phyloP scores from a whole-genome alignment of 192 early-diverging fungal genomes.

The Coemansia sp. region DNA sequence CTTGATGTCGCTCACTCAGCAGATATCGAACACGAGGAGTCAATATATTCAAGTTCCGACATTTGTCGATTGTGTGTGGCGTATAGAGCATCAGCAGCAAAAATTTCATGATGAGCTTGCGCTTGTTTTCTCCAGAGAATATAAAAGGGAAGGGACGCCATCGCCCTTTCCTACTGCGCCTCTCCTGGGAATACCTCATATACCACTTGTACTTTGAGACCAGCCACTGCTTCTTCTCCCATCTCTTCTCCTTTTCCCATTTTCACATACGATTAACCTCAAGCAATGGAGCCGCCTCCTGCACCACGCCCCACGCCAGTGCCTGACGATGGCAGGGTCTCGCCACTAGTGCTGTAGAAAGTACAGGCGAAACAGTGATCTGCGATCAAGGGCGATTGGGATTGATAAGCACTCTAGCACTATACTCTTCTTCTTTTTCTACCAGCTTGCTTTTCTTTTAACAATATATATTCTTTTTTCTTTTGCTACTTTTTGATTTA shows the following conservation, averaged over 20 bases:
- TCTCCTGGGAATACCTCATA: not conserved
- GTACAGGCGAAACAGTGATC: not conserved
- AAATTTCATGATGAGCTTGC: not conserved
- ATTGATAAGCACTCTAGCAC: not conserved
- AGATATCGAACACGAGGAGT: not conserved
- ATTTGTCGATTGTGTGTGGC: too few relatives aligned
- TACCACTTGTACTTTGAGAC: not conserved
- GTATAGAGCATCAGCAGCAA: too few relatives aligned
- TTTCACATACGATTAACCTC: conserved; percentile 63
- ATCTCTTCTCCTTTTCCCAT: not conserved
- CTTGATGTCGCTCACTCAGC: not conserved
- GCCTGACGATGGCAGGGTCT: conserved; percentile 21
- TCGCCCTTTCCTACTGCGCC: not conserved
- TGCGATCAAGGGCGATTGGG: not conserved
- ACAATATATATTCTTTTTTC: not conserved
- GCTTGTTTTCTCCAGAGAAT: not conserved
- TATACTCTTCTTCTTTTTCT: not conserved
- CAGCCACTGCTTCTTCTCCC: not conserved
- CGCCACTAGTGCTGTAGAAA: conserved; percentile 21
- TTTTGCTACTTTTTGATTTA: not conserved
- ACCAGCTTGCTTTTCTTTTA: too few relatives aligned
- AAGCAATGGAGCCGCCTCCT: conserved; percentile 15
- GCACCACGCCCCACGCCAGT: conserved; percentile 20
- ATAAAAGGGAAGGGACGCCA: not conserved
- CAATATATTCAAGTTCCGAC: not conserved